phyloP scores from a whole-genome alignment of 192 early-diverging fungal genomes.

The Polychytrium aggregatum region DNA sequence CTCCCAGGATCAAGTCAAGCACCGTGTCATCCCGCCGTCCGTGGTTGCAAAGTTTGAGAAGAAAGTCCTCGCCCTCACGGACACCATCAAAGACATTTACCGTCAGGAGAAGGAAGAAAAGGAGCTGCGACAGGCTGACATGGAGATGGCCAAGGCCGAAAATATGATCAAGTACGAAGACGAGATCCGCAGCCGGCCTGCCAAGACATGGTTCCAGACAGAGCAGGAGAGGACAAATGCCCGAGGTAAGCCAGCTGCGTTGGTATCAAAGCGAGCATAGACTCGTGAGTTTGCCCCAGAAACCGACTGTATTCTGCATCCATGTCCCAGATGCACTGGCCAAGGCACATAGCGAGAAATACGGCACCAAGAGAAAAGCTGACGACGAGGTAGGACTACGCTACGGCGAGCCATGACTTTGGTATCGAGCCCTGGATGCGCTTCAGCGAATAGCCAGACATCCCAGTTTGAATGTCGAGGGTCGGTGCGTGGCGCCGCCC shows the following conservation, averaged over 20 bases:
- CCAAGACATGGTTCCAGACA: slow-evolving; percentile 90
- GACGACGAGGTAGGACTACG: too few relatives aligned
- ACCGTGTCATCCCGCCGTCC: slow-evolving; percentile 74
- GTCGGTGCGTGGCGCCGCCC: not conserved
- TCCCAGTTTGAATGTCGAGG: too few relatives aligned
- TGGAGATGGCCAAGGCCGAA: slow-evolving; percentile 74
- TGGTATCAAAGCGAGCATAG: too few relatives aligned
- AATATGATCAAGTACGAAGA: slow-evolving; percentile 75
- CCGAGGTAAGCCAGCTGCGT: slow-evolving; percentile 26
- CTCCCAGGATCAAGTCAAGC: slow-evolving; percentile 62
- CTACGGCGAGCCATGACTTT: too few relatives aligned
- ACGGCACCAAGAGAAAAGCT: too few relatives aligned
- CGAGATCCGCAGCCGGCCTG: slow-evolving; percentile 83
- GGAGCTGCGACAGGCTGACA: slow-evolving; percentile 71
- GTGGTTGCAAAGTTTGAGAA: slow-evolving; percentile 66
- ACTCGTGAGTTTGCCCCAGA: too few relatives aligned
- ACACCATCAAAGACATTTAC: slow-evolving; percentile 28
- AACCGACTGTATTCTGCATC: too few relatives aligned
- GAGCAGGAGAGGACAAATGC: slow-evolving; percentile 58
- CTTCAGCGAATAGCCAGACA: too few relatives aligned
- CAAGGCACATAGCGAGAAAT: too few relatives aligned
- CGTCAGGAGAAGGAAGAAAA: slow-evolving; percentile 60
- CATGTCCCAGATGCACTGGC: too few relatives aligned
- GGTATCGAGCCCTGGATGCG: too few relatives aligned
- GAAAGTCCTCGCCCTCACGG: slow-evolving; percentile 55